Conservation (phyloP, 2,329 filamentous ascomycete species). For the Penicillium sp. region DNA sequence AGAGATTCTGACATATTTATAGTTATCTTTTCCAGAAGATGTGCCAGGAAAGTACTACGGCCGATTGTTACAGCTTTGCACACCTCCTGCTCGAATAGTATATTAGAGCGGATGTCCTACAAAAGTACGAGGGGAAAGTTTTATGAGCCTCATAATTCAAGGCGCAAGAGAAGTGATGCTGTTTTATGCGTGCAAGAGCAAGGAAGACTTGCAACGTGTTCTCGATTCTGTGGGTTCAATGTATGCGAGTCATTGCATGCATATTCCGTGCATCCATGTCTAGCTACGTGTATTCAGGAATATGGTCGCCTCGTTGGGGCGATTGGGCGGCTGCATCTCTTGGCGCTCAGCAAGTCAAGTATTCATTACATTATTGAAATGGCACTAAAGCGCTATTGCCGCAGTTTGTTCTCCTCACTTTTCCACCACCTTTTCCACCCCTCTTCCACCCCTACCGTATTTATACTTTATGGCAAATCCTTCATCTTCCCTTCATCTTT, state of each 20-base stretch:
- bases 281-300: not conserved
- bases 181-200: not conserved
- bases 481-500: no score
- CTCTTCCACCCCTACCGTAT: no score
- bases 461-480: no score
- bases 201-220: constrained; percentile 1
- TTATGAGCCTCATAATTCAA: not conserved
- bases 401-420: no score
- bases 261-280: not conserved
- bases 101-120: not conserved
- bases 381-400: no score
- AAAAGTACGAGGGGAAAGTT: not conserved
- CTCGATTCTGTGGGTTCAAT: not conserved
- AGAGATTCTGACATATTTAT: not conserved
- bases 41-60: not conserved
- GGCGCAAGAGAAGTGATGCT: not conserved
- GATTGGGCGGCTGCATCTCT: not conserved
- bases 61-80: not conserved
- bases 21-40: not conserved
- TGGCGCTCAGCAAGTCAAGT: no score
- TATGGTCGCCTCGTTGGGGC: not conserved
- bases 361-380: no score
- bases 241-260: not conserved
- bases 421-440: no score
- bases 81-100: not conserved